Percentiles rank a stretch among this genome's conserved stretches.
Conservation (phyloP, 176 grass and related monocot species). For the Luzula sylvatica region DNA sequence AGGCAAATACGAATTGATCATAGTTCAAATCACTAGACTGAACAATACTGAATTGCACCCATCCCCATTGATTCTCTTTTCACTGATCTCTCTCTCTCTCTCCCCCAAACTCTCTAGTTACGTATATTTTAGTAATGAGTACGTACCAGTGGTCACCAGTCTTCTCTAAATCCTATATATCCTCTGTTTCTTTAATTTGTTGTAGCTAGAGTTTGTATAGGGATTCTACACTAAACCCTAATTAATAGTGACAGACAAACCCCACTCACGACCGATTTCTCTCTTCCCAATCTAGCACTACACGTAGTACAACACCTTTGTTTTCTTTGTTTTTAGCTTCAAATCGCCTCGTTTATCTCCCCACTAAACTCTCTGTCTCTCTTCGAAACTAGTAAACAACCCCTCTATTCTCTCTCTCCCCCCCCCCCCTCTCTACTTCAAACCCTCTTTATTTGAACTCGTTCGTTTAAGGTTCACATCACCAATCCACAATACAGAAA, state of each 20-base stretch:
- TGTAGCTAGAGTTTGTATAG: neutral
- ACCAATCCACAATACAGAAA: slow-evolving; percentile 46
- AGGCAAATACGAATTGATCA: neutral
- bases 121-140: neutral
- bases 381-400: neutral
- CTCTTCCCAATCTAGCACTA: slow-evolving; percentile 17
- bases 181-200: neutral
- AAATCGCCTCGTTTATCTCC: neutral
- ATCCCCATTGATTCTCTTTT: slow-evolving; percentile 14
- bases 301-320: slow-evolving; percentile 13
- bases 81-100: neutral
- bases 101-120: slow-evolving; percentile 6
- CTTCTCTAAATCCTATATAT: slow-evolving; percentile 19
- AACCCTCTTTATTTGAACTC: slow-evolving; percentile 41
- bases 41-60: slow-evolving; percentile 3
- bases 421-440: too few species aligned
- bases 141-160: slow-evolving; percentile 28
- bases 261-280: slow-evolving; percentile 25
- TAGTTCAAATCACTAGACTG: slow-evolving; percentile 9
- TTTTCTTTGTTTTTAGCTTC: slow-evolving; percentile 5
- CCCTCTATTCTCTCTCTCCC: neutral
- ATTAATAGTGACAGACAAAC: slow-evolving; percentile 36
- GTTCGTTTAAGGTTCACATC: slow-evolving; percentile 59
- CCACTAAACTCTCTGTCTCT: neutral
- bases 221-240: slow-evolving; percentile 12